Evolutionary conservation across 129 eudicot species (phyloP).

Genomic region (Flaveria robusta): DNA sequence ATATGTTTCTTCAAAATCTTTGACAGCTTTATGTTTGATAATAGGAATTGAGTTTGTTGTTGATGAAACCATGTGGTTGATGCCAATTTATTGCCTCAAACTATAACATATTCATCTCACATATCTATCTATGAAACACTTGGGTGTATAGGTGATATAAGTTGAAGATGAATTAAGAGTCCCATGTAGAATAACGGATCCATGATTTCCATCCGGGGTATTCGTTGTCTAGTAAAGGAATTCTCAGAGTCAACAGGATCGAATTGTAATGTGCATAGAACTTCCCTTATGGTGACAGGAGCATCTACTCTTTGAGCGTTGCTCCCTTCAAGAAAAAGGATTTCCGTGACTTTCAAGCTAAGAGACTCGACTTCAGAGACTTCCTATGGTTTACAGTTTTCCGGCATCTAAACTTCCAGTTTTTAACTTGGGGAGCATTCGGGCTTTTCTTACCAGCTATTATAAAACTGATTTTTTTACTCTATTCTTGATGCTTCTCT

Average conservation of each 20-base stretch:
- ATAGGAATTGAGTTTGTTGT: not conserved
- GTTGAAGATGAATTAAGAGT: not conserved
- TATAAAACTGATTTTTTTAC: not conserved
- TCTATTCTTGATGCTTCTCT: not conserved
- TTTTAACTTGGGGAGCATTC: not conserved
- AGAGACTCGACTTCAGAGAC: too few relatives aligned
- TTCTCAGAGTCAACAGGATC: too few relatives aligned
- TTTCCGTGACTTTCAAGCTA: too few relatives aligned
- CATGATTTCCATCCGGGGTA: too few relatives aligned
- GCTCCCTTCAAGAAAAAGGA: too few relatives aligned
- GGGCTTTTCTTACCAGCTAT: not conserved
- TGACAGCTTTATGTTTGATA: too few relatives aligned
- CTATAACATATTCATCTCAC: not conserved
- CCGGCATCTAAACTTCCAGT: not conserved
- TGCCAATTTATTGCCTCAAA: not conserved
- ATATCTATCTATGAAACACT: not conserved
- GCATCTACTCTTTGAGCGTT: too few relatives aligned
- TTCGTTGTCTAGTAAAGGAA: too few relatives aligned
- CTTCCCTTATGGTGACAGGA: not conserved
- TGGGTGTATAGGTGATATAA: not conserved
- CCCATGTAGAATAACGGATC: too few relatives aligned
- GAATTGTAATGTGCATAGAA: too few relatives aligned
- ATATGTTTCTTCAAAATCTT: not conserved
- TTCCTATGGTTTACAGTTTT: too few relatives aligned
- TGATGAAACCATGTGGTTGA: not conserved